phyloP scores from a whole-genome alignment of 192 early-diverging fungal species.

The Coemansia furcata region DNA sequence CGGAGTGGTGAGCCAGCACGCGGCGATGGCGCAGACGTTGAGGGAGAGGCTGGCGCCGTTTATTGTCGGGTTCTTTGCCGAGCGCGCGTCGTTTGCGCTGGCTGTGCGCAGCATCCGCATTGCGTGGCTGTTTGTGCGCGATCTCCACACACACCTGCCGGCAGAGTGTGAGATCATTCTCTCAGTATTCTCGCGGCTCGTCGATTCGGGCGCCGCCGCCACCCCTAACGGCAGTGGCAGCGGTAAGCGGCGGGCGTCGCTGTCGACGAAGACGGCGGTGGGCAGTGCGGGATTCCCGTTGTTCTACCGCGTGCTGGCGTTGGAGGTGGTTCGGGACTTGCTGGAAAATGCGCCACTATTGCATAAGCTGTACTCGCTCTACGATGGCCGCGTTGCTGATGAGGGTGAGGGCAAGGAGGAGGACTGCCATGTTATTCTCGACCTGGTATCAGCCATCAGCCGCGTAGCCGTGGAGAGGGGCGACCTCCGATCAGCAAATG shows the following conservation, averaged over 20 bases:
- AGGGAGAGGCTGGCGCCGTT: constrained; percentile 84
- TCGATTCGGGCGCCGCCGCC: constrained; percentile 62
- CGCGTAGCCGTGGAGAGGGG: constrained; percentile 77
- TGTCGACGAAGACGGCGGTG: background rate
- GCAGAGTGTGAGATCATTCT: constrained; percentile 96
- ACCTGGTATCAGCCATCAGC: constrained; percentile 75
- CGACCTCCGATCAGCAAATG: constrained; percentile 19
- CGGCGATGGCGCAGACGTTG: constrained; percentile 67
- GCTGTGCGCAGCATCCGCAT: constrained; percentile 81
- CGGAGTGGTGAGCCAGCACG: constrained; percentile 74
- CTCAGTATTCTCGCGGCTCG: constrained; percentile 78
- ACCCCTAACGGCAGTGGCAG: background rate
- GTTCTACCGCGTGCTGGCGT: constrained; percentile 46
- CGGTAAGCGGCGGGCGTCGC: constrained; percentile 12
- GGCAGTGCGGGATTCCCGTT: constrained; percentile 6
- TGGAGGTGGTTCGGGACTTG: constrained; percentile 55
- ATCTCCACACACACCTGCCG: constrained; percentile 28
- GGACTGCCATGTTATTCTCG: constrained; percentile 74
- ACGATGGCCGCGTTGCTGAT: constrained; percentile 61
- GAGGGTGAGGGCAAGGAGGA: constrained; percentile 20
- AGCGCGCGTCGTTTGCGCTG: constrained; percentile 71
- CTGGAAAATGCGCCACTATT: constrained; percentile 63
- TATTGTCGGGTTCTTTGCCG: constrained; percentile 93
- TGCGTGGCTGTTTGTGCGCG: constrained; percentile 74
- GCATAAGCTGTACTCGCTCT: constrained; percentile 67